These are phyloP conservation scores for Sugiyamaella marilandica DNA, from an alignment of 805 yeast species.

Conservation along the genomic window DNA sequence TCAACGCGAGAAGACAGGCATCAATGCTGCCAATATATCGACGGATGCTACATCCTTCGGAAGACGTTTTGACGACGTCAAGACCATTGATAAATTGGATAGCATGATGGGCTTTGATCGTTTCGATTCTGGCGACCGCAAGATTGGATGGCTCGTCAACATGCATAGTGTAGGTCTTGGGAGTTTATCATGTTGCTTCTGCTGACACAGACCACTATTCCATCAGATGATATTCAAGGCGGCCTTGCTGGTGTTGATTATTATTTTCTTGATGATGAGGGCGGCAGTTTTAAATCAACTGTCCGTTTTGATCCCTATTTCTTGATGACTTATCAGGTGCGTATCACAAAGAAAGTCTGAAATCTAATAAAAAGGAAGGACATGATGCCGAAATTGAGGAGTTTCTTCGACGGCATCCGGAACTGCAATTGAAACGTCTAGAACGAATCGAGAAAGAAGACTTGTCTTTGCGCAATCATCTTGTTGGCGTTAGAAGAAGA, in stretches of 20 bases:
- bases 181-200: not conserved
- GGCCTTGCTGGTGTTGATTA: constrained; percentile 90
- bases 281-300: constrained; percentile 89
- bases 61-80: constrained; percentile 17
- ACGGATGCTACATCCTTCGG: constrained; percentile 19
- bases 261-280: constrained; percentile 92
- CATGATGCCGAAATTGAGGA: constrained; percentile 80
- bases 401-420: constrained; percentile 62
- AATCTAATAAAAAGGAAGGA: constrained; percentile 26
- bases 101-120: constrained; percentile 84
- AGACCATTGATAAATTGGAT: constrained; percentile 56
- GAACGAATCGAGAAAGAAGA: constrained; percentile 68
- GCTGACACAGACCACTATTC: constrained; percentile 34
- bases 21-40: constrained; percentile 14
- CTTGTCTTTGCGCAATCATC: constrained; percentile 75
- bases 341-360: constrained; percentile 25
- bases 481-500: constrained; percentile 65
- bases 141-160: constrained; percentile 87
- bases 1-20: constrained; percentile 12
- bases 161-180: constrained; percentile 77
- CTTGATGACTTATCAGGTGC: constrained; percentile 58
- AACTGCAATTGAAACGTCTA: constrained; percentile 54
- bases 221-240: constrained; percentile 51
- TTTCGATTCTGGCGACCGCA: constrained; percentile 62
- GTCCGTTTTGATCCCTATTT: constrained; percentile 84